A percentile compares a stretch with the other conserved stretches of the same genome.
Conservation (phyloP, 306 rosid genomes). For the Astragalus glycyphyllos region DNA sequence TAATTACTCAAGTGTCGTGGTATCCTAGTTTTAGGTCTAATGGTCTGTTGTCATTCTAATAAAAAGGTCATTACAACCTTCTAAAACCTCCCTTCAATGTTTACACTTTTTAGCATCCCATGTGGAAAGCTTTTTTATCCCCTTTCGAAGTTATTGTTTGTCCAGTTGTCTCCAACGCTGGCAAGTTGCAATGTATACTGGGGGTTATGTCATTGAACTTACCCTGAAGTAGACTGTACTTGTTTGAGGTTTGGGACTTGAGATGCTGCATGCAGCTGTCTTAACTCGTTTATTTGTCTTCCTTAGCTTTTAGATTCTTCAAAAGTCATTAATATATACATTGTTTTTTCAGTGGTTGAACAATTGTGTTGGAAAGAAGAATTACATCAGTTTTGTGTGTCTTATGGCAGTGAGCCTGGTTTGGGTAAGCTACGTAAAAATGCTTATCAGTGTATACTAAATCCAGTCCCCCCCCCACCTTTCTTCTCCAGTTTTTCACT, state of each 20-base stretch:
- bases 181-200: slow-evolving; percentile 19
- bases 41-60: slow-evolving; percentile 8
- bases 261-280: slow-evolving; percentile 24
- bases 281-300: slow-evolving; percentile 30
- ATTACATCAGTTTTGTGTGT: slow-evolving; percentile 75
- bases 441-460: slow-evolving; percentile 28
- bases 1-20: slow-evolving; percentile 8
- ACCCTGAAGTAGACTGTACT: slow-evolving; percentile 18
- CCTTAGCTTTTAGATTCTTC: slow-evolving; percentile 36
- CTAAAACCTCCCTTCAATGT: slow-evolving; percentile 14
- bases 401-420: slow-evolving; percentile 82
- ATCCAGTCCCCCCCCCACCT: slow-evolving; percentile 5
- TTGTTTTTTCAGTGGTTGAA: slow-evolving; percentile 81
- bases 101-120: slow-evolving; percentile 6
- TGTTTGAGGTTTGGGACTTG: slow-evolving; percentile 20
- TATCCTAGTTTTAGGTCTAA: slow-evolving; percentile 14
- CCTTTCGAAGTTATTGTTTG: slow-evolving; percentile 11
- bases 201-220: slow-evolving; percentile 29
- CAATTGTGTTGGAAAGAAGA: slow-evolving; percentile 85
- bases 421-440: slow-evolving; percentile 63
- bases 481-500: not conserved
- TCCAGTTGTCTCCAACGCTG: slow-evolving; percentile 18
- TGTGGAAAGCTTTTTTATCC: not conserved
- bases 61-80: slow-evolving; percentile 16
- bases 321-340: slow-evolving; percentile 7